These are phyloP conservation scores for Citrus australasica DNA, from an alignment of 345 rosid genomes.

Conservation along the genomic window DNA sequence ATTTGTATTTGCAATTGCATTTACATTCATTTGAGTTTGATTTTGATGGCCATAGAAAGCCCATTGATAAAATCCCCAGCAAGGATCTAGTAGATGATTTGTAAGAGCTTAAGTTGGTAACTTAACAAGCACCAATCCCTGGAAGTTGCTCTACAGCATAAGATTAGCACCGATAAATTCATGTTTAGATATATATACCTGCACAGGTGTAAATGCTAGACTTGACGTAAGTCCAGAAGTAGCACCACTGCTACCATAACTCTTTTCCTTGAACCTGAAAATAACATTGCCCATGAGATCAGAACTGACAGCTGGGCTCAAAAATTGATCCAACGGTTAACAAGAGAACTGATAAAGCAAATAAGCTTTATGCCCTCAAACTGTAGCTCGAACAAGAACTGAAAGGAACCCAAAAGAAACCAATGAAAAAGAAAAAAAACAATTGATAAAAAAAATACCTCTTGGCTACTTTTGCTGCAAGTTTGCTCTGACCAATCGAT, in stretches of 20 bases:
- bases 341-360: neutral
- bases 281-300: neutral
- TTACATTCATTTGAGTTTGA: neutral
- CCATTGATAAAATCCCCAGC: neutral
- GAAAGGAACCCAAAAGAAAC: neutral
- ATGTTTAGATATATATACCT: conserved; percentile 41
- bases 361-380: neutral
- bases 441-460: conserved; percentile 32
- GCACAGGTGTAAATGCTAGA: conserved; percentile 93
- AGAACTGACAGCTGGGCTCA: neutral
- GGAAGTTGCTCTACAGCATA: neutral
- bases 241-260: conserved; percentile 74
- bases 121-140: neutral
- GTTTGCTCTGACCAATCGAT: conserved; percentile 83
- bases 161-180: neutral
- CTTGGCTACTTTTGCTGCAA: conserved; percentile 89
- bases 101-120: neutral
- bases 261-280: conserved; percentile 86
- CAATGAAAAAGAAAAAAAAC: neutral
- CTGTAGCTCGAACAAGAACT: neutral
- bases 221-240: conserved; percentile 93
- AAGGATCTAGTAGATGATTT: neutral
- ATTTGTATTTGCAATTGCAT: neutral
- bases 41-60: neutral
- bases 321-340: neutral